Conservation (phyloP, 2,329 filamentous ascomycete species). For the Xylariomycetidae sp. region DNA sequence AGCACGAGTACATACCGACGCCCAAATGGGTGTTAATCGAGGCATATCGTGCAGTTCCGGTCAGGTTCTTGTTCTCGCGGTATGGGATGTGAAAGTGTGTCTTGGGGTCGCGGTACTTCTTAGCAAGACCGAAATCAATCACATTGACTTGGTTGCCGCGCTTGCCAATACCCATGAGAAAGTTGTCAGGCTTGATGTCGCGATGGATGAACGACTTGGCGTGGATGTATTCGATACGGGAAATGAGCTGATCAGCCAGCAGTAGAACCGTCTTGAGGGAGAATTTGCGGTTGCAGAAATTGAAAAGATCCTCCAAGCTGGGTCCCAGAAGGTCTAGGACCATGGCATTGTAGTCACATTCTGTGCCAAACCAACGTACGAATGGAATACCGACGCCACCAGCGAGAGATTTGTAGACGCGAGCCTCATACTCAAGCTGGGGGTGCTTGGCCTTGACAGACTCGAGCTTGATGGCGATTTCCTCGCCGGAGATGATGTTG, state of each 20-base stretch:
- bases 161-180: conserved; percentile 98
- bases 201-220: conserved; percentile 99
- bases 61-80: conserved; percentile 99
- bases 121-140: conserved; percentile 97
- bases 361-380: conserved; percentile 98
- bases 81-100: conserved; percentile 99
- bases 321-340: conserved; percentile 95
- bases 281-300: conserved; percentile 99
- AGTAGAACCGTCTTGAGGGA: conserved; percentile 97
- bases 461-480: conserved; percentile 99
- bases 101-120: conserved; percentile 99
- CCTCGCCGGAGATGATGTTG: conserved; percentile 99
- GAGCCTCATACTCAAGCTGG: conserved; percentile 96
- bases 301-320: conserved; percentile 96
- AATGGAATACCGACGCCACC: conserved; percentile 98
- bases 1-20: conserved; percentile 58
- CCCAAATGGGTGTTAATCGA: conserved; percentile 98
- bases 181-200: conserved; percentile 99
- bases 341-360: conserved; percentile 99
- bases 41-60: conserved; percentile 95
- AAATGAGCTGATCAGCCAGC: conserved; percentile 96
- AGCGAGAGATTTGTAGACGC: conserved; percentile 84
- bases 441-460: conserved; percentile 99
- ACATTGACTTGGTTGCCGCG: conserved; percentile 99
- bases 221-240: conserved; percentile 98